Percentiles rank a stretch among this genome's conserved stretches.
Evolutionary conservation across 306 rosid genomes (phyloP).

Genomic region (Carpinus fangiana): DNA sequence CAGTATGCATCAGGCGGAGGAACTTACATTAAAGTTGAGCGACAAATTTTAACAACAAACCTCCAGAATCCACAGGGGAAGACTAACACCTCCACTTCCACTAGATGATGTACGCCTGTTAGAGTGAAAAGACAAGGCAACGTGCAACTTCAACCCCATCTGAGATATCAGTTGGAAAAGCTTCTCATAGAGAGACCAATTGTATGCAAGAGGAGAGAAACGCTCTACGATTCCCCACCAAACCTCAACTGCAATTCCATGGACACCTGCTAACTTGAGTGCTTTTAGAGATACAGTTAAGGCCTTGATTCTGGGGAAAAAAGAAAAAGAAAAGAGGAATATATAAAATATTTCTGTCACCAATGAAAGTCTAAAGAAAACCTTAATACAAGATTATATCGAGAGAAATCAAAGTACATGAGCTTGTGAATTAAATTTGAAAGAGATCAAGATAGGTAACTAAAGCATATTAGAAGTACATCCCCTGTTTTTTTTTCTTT

Average conservation of each 20-base stretch:
- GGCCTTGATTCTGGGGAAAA: constrained; percentile 35
- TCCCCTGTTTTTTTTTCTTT: too few relatives aligned
- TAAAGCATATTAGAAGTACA: not conserved
- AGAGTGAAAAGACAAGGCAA: constrained; percentile 48
- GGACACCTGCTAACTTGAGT: constrained; percentile 47
- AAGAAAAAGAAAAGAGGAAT: constrained; percentile 5
- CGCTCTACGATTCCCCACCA: constrained; percentile 50
- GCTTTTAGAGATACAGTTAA: constrained; percentile 37
- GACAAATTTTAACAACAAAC: constrained; percentile 10
- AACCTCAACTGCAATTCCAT: constrained; percentile 47
- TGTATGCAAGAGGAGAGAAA: constrained; percentile 33
- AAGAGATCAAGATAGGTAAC: not conserved
- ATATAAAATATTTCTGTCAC: constrained; percentile 13
- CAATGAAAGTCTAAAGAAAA: not conserved
- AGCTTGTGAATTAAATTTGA: not conserved
- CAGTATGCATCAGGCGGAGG: not conserved
- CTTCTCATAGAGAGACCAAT: constrained; percentile 39
- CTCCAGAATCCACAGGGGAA: constrained; percentile 42
- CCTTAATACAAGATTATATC: not conserved
- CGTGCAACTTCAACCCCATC: constrained; percentile 42
- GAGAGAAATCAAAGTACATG: not conserved
- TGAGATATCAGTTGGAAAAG: constrained; percentile 36
- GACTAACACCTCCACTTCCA: constrained; percentile 37
- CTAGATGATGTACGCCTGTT: constrained; percentile 21
- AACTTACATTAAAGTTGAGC: not conserved